Evolutionary conservation across 129 eudicot genomes (phyloP).

Genomic region (Ambrosia trifida): DNA sequence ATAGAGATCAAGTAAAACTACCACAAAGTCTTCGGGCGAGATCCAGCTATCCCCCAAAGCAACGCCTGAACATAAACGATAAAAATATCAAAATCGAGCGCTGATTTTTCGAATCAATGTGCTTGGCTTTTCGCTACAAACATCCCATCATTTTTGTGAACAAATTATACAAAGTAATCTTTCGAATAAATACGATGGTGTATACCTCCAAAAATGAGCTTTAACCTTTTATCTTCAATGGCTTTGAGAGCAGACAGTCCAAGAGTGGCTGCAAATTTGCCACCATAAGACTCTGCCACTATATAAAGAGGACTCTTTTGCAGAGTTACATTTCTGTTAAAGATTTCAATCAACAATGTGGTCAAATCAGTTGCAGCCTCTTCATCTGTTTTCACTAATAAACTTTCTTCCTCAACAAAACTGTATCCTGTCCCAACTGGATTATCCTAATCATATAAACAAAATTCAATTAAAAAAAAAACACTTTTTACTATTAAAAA

Average conservation of each 20-base stretch:
- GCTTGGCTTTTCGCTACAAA: neutral
- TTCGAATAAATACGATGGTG: neutral
- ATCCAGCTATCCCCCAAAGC: slow-evolving; percentile 89
- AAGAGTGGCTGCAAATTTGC: slow-evolving; percentile 76
- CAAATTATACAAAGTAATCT: neutral
- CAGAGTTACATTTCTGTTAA: slow-evolving; percentile 44
- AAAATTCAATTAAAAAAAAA: neutral
- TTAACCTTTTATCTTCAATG: slow-evolving; percentile 54
- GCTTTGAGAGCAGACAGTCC: slow-evolving; percentile 75
- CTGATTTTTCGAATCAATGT: neutral
- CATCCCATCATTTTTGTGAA: neutral
- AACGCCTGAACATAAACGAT: slow-evolving; percentile 51
- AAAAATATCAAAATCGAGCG: neutral
- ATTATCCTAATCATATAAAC: slow-evolving; percentile 57
- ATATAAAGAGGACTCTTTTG: slow-evolving; percentile 72
- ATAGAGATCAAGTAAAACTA: neutral
- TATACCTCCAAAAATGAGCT: slow-evolving; percentile 76
- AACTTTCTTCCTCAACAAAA: slow-evolving; percentile 60
- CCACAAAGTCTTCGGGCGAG: slow-evolving; percentile 86
- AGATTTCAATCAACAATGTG: slow-evolving; percentile 58
- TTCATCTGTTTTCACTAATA: slow-evolving; percentile 72
- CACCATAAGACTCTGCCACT: slow-evolving; percentile 91
- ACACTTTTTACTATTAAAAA: neutral
- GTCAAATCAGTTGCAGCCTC: slow-evolving; percentile 84
- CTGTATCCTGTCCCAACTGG: slow-evolving; percentile 97